These are phyloP conservation scores for Pharnaceum exiguum DNA, from an alignment of 148 eudicot genomes.

Conservation along the genomic window DNA sequence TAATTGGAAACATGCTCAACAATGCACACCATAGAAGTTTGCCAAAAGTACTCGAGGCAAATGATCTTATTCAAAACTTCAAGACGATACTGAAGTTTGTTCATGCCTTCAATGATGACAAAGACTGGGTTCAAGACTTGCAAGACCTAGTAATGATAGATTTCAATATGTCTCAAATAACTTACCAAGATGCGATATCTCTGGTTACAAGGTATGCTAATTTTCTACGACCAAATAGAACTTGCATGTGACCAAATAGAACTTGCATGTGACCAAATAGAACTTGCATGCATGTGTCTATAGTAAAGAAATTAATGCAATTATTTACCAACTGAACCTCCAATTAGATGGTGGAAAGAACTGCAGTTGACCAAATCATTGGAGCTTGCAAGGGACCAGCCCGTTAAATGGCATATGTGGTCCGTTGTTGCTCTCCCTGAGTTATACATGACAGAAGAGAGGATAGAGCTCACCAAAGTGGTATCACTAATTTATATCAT, in stretches of 20 bases:
- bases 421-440: constrained; percentile 40
- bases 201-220: constrained; percentile 41
- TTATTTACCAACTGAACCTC: neutral
- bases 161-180: constrained; percentile 9
- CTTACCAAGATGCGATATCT: constrained; percentile 28
- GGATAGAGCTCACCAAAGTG: constrained; percentile 53
- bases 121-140: constrained; percentile 16
- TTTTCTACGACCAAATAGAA: neutral
- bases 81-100: constrained; percentile 1
- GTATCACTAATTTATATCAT: constrained; percentile 52
- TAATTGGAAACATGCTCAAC: constrained; percentile 21
- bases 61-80: constrained; percentile 3
- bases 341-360: constrained; percentile 62
- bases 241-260: too few species aligned
- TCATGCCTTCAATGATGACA: neutral
- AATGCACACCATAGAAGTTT: constrained; percentile 31
- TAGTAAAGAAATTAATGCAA: neutral
- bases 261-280: too few species aligned
- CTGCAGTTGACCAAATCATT: constrained; percentile 34
- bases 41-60: constrained; percentile 20
- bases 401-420: constrained; percentile 79
- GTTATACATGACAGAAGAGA: constrained; percentile 27
- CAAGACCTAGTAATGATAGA: constrained; percentile 26
- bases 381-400: constrained; percentile 47
- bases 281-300: too few species aligned